Evolutionary conservation across 2,329 filamentous ascomycete species (phyloP).

Genomic region (Venturia carpophila): DNA sequence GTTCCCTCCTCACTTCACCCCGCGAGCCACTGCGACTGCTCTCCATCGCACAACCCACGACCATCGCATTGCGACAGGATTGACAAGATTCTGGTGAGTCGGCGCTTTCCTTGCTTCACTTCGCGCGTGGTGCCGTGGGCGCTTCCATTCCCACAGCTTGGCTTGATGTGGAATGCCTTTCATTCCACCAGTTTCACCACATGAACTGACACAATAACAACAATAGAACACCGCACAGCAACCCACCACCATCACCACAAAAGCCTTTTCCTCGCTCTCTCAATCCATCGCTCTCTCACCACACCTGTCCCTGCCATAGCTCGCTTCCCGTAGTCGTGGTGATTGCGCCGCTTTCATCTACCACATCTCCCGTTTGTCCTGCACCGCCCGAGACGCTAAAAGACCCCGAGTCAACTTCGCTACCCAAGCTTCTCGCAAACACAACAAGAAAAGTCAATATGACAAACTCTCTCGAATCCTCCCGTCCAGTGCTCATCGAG

Average conservation of each 20-base stretch:
- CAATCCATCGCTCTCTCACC: no score
- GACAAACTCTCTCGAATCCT: slow-evolving; percentile 34
- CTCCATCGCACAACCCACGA: no score
- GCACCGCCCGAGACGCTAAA: not conserved
- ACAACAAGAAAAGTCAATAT: slow-evolving; percentile 22
- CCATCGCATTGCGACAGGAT: no score
- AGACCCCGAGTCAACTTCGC: not conserved
- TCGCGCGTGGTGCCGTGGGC: no score
- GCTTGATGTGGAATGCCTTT: no score
- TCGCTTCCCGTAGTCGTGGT: not conserved
- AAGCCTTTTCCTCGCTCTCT: not conserved
- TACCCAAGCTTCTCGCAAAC: not conserved
- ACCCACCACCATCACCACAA: not conserved
- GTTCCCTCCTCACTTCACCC: no score
- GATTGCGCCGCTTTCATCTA: not conserved
- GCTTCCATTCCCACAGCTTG: no score
- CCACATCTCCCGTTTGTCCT: not conserved
- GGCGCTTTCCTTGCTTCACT: no score
- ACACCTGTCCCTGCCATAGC: no score
- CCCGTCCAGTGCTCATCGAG: slow-evolving; percentile 34
- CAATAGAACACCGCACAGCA: not conserved
- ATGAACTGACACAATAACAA: not conserved
- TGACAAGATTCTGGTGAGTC: no score
- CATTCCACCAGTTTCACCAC: not conserved
- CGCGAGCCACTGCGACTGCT: no score